Evolutionary conservation across 768 basidiomycete species (phyloP), one percentile per base, ranked within the genome.

Genomic region (Rhizopogon vinicolor): DNA sequence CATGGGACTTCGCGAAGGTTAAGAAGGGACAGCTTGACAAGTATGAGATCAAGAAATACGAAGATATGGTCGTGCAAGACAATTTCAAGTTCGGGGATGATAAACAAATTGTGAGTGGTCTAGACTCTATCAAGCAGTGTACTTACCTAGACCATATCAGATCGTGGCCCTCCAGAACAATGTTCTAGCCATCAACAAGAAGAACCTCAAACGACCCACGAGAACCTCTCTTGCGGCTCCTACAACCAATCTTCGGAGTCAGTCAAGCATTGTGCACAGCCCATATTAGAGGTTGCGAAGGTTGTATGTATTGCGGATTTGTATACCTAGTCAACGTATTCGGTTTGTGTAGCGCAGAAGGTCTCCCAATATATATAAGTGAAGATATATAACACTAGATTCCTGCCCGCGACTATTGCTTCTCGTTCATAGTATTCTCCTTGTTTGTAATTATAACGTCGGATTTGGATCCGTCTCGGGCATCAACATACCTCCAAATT

Each of bases 11-110:
- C 68, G 82, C 80, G 44, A 93, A 95, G 66, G 91, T 98, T 60
- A 98, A 96, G 80, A 87, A 87, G 71, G 97, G 97, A 52, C 81
- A 83, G 49, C 78, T 89, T 42, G 91, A 93, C 72, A 89, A 89
- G 69, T 98, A 98, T 65, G 93, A 96, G 64, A 95, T 98, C 76
- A 94, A 95, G 81, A 88, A 88, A 75, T 98, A 97, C 68, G 89
- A 93, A 64, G 93, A 96, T 63, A 79, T 82, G 44, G 94, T 98
- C 55, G 94, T 98, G 0, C 95, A 97, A 60, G 97, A 99, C 71
- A 92, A 89, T 73, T 99, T 99, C 84, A 91, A 88, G 73, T 98
- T 95, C 66, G 96, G 94, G 13, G 92, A 96, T 63, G 95, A 98
- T 72, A 91, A 93, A 65, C 88, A 98, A 68, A 98, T 99, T 67